These are phyloP conservation scores for Alternaria novae-zelandiae DNA, from an alignment of 2,329 filamentous ascomycete species.

Conservation along the genomic window DNA sequence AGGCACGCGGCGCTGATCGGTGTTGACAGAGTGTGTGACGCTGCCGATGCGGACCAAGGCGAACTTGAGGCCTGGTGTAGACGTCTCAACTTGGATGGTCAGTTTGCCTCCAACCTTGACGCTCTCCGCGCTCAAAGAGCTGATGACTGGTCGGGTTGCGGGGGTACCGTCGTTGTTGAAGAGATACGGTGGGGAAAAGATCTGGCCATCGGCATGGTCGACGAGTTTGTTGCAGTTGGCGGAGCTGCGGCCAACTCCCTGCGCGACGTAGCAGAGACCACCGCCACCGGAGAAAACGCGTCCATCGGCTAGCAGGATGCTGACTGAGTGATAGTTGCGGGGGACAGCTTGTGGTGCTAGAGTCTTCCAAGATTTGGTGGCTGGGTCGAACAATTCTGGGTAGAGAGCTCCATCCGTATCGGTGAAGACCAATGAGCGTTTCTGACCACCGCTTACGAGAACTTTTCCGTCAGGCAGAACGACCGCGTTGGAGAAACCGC, in stretches of 20 bases:
- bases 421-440: slow-evolving; percentile 30
- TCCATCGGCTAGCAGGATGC: slow-evolving; percentile 32
- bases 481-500: slow-evolving; percentile 33
- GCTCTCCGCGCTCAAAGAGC: slow-evolving; percentile 14
- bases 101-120: slow-evolving; percentile 29
- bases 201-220: slow-evolving; percentile 35
- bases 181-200: slow-evolving; percentile 37
- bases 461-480: slow-evolving; percentile 37
- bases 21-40: slow-evolving; percentile 40
- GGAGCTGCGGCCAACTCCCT: slow-evolving; percentile 22
- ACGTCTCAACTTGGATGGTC: slow-evolving; percentile 14
- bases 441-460: slow-evolving; percentile 35
- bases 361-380: slow-evolving; percentile 29
- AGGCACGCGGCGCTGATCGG: slow-evolving; percentile 34
- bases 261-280: slow-evolving; percentile 30
- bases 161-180: slow-evolving; percentile 31
- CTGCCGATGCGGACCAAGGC: slow-evolving; percentile 32
- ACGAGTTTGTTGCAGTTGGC: slow-evolving; percentile 37
- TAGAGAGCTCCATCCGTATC: slow-evolving; percentile 28
- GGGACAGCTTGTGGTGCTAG: slow-evolving; percentile 31
- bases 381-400: slow-evolving; percentile 35
- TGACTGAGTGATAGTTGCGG: slow-evolving; percentile 35
- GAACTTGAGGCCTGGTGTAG: slow-evolving; percentile 14
- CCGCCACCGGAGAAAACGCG: slow-evolving; percentile 34
- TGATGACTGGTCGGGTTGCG: slow-evolving; percentile 26